Percentiles rank a stretch among this genome's conserved stretches.
Conservation (phyloP, 441 rosid species). For the Raphanus hybrid region DNA sequence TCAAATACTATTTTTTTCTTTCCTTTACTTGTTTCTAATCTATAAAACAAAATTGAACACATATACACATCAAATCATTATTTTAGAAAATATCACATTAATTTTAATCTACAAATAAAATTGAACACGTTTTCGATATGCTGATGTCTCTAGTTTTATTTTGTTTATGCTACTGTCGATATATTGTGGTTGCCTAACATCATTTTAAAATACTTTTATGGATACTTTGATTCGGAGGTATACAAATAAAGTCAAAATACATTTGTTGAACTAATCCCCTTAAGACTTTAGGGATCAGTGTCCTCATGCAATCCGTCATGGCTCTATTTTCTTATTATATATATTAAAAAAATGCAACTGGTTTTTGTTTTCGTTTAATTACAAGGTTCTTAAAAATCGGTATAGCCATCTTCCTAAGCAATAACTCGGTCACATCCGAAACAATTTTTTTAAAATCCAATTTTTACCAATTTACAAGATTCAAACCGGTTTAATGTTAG, state of each 20-base stretch:
- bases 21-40: neutral
- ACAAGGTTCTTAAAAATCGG: too few species aligned
- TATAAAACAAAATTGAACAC: neutral
- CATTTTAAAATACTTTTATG: neutral
- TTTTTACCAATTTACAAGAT: too few species aligned
- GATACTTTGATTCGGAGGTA: neutral
- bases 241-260: conserved; percentile 21
- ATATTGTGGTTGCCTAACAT: neutral
- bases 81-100: neutral
- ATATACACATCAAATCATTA: neutral
- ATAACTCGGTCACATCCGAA: too few species aligned
- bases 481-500: too few species aligned
- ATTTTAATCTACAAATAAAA: neutral
- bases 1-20: neutral
- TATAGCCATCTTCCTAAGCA: too few species aligned
- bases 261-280: conserved; percentile 36
- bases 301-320: conserved; percentile 37
- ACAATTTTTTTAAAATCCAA: too few species aligned
- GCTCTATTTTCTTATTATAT: neutral
- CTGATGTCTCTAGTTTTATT: neutral
- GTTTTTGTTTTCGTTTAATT: neutral
- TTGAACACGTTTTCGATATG: conserved; percentile 1
- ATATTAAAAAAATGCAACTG: conserved; percentile 14
- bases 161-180: neutral
- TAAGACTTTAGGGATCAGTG: conserved; percentile 22